A percentile compares a stretch with the other conserved stretches of the same genome.
Evolutionary conservation across 768 basidiomycete species (phyloP).

Genomic region (Dioszegia crocea): DNA sequence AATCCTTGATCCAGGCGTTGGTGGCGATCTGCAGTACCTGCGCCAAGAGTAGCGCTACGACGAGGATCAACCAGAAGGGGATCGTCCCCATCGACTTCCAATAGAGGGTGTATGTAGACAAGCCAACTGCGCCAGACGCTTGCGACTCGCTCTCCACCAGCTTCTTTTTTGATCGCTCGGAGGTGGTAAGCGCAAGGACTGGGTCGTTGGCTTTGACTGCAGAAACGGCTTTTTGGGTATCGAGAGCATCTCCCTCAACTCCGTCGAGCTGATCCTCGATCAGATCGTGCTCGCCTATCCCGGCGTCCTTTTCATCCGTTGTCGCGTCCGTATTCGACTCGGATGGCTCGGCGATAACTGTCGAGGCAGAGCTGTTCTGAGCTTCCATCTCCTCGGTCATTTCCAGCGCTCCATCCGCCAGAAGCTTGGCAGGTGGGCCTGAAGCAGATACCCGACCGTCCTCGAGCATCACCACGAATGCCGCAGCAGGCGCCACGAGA

Average conservation of each 20-base stretch:
- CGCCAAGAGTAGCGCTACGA: slow-evolving; percentile 35
- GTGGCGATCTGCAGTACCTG: slow-evolving; percentile 45
- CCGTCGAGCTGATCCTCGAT: slow-evolving; percentile 36
- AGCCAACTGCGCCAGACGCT: slow-evolving; percentile 35
- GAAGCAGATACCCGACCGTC: slow-evolving; percentile 32
- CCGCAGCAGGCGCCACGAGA: slow-evolving; percentile 42
- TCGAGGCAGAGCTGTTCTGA: slow-evolving; percentile 5
- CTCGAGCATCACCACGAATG: slow-evolving; percentile 42
- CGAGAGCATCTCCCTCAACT: slow-evolving; percentile 25
- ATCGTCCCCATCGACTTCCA: slow-evolving; percentile 36
- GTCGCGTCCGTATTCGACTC: slow-evolving; percentile 2
- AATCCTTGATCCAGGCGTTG: slow-evolving; percentile 48
- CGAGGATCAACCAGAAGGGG: slow-evolving; percentile 42
- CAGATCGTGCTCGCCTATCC: slow-evolving; percentile 17
- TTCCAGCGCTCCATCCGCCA: slow-evolving; percentile 28
- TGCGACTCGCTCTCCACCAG: slow-evolving; percentile 41
- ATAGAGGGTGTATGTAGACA: slow-evolving; percentile 39
- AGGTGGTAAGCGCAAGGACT: not conserved
- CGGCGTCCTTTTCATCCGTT: not conserved
- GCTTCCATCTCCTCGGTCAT: slow-evolving; percentile 26
- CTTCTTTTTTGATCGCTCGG: slow-evolving; percentile 35
- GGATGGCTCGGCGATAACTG: slow-evolving; percentile 8
- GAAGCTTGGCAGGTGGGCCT: slow-evolving; percentile 34
- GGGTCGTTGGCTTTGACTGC: slow-evolving; percentile 23
- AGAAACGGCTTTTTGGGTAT: slow-evolving; percentile 30